Evolutionary conservation across 768 basidiomycete species (phyloP).

Genomic region (Nidularia pulvinata): DNA sequence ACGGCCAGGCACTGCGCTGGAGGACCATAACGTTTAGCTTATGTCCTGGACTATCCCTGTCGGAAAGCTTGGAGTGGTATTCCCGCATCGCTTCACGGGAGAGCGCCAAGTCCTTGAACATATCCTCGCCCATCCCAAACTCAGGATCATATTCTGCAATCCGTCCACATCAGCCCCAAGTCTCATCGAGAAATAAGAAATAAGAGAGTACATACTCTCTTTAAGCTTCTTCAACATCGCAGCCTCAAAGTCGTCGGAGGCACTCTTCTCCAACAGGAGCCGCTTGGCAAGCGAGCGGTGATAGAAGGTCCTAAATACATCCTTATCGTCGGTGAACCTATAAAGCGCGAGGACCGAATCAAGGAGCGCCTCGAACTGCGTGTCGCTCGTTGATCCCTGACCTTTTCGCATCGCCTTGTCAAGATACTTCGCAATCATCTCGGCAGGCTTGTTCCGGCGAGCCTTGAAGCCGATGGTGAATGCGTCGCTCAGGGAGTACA

Average conservation of each 20-base stretch:
- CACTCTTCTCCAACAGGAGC: conserved; percentile 79
- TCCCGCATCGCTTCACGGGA: conserved; percentile 75
- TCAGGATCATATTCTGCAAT: conserved; percentile 88
- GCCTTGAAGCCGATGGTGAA: conserved; percentile 76
- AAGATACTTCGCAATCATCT: conserved; percentile 91
- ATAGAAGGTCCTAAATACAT: conserved; percentile 94
- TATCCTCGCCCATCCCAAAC: conserved; percentile 91
- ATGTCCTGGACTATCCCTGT: conserved; percentile 29
- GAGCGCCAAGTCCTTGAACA: conserved; percentile 90
- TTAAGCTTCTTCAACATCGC: conserved; percentile 85
- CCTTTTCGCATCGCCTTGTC: conserved; percentile 89
- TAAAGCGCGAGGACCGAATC: conserved; percentile 75
- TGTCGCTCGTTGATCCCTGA: conserved; percentile 67
- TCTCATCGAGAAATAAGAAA: neutral
- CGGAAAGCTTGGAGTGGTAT: conserved; percentile 48
- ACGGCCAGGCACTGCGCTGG: conserved; percentile 91
- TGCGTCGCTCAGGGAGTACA: conserved; percentile 69
- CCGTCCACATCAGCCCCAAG: conserved; percentile 1
- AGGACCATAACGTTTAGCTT: conserved; percentile 79
- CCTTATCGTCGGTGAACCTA: conserved; percentile 88
- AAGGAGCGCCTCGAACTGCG: conserved; percentile 60
- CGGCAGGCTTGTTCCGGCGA: conserved; percentile 82
- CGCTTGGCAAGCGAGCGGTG: conserved; percentile 88
- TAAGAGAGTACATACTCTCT: conserved; percentile 41
- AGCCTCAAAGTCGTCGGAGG: conserved; percentile 86